Evolutionary conservation across 768 basidiomycete species (phyloP), one percentile per base, ranked within the genome.

Genomic region (Pleurotus citrinopileatus): DNA sequence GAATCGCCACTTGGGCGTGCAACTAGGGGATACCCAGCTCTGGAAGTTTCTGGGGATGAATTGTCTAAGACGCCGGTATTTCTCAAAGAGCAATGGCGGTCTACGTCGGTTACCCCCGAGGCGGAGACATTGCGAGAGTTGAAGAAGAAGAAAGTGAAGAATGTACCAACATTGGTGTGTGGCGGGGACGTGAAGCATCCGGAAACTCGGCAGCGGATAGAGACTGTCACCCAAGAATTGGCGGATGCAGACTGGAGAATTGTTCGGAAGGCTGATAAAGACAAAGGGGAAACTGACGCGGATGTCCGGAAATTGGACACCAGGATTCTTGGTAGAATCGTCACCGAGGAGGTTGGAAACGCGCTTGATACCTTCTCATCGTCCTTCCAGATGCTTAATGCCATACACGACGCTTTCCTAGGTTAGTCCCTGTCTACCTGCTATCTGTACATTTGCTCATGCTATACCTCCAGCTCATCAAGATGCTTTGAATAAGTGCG

Each of bases 31-130:
- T n/a, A n/a, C n/a, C n/a, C n/a, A n/a, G n/a, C n/a, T n/a, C n/a
- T n/a, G n/a, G n/a, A n/a, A n/a, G n/a, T n/a, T n/a, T n/a, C n/a
- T n/a, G n/a, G n/a, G n/a, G n/a, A n/a, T n/a, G n/a, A n/a, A n/a
- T n/a, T n/a, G n/a, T n/a, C n/a, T n/a, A n/a, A n/a, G n/a, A 17
- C 17, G 19, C 44, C 56, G 4, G 59, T 62, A 20, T 65, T 65
- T 42, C 48, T 70, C 12, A 70, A 70, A 45, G 68, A 70, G 25
- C 55, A 29, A 3, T 70, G 68, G 67, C 54, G 64, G 3, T 17
- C 43, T 17, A 44, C 3, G n/a, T 37, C 10, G 4, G 12, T 42
- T n/a, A 26, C 28, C 9, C 27, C 55, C 26, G 54, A 42, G 15
- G 36, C 38, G 4, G 68, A 67, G 45, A 53, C 57, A 3, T n/a